Conservation (phyloP, 768 basidiomycete genomes). For the Boletus pseudo-olivaceus region DNA sequence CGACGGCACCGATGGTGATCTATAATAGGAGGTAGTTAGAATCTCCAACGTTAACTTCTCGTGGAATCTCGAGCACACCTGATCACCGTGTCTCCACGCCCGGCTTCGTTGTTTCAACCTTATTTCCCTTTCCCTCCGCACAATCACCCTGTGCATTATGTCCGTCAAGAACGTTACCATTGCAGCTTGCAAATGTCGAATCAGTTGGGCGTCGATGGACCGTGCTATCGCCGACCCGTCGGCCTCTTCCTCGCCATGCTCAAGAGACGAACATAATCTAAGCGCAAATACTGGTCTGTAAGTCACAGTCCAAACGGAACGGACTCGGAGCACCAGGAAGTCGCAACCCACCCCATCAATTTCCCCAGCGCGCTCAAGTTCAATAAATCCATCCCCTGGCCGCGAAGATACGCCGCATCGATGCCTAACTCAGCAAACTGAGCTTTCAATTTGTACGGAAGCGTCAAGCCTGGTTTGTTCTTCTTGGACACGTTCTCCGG, state of each 20-base stretch:
- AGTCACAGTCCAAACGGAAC: constrained; percentile 1
- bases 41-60: neutral
- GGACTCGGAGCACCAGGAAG: constrained; percentile 15
- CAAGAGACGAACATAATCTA: constrained; percentile 32
- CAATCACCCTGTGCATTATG: constrained; percentile 48
- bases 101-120: constrained; percentile 55
- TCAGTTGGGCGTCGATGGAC: constrained; percentile 48
- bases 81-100: constrained; percentile 51
- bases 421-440: constrained; percentile 44
- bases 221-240: constrained; percentile 18
- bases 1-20: constrained; percentile 44
- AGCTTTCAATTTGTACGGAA: constrained; percentile 42
- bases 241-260: constrained; percentile 19
- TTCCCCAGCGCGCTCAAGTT: constrained; percentile 34
- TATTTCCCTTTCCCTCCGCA: constrained; percentile 56
- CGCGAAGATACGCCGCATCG: constrained; percentile 39
- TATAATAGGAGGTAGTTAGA: constrained; percentile 21
- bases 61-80: constrained; percentile 31
- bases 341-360: constrained; percentile 40
- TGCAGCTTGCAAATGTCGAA: constrained; percentile 44
- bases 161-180: constrained; percentile 51
- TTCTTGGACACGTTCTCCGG: constrained; percentile 12
- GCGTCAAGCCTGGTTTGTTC: constrained; percentile 38
- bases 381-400: constrained; percentile 42
- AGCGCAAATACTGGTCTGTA: neutral